Base-by-base conservation (phyloP, 2,329 filamentous ascomycete genomes). In the Aspergillus jensenii region DNA sequence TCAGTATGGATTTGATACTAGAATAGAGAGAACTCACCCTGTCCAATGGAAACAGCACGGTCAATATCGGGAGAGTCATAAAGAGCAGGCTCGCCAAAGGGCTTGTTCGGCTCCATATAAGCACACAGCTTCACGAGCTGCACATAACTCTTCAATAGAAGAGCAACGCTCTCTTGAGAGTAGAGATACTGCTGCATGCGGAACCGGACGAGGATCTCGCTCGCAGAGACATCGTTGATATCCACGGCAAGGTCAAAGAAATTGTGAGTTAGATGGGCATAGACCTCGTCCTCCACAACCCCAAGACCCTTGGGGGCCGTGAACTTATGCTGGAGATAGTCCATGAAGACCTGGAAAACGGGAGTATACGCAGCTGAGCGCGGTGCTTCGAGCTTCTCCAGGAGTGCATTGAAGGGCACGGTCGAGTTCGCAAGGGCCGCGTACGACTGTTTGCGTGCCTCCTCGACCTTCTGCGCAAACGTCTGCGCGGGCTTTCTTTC, bases 301-400 rank as follows among this genome's bases (percentile, higher is more conserved):
- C 69, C 70, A n/a, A 41, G 39, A 9, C 39, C 39, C 39, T 41
- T 9, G 2, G 39, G 39, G 15, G 39, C 39, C 39, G 39, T 41
- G 39, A 41, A 41, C 39, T 41, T 41, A 2, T 41, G 39, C 46
- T 72, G 72, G 5, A 78, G 72, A 62, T 83, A 84, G 65, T 84
- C 75, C 40, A 83, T 61, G 17, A 79, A 75, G 1, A 68, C 74
- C 63, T 85, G 83, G 69, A 84, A 84, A 0, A 85, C 37, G 0
- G 83, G 82, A 33, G 61, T 76, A 50, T 78, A 62, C 0, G 68
- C 58, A 0, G 74, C 55, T 0, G 79, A 78, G 1, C 81, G 68
- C 0, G 71, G 61, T 0, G 79, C 71, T 3, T 71, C 66, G 1
- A 85, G 67, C 25, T 80, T 68, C 0, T 77, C 64, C 0, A 85